Percentiles rank a stretch among this genome's conserved stretches.
phyloP scores from a whole-genome alignment of 306 rosid species.

The Quercus agrifolia region DNA sequence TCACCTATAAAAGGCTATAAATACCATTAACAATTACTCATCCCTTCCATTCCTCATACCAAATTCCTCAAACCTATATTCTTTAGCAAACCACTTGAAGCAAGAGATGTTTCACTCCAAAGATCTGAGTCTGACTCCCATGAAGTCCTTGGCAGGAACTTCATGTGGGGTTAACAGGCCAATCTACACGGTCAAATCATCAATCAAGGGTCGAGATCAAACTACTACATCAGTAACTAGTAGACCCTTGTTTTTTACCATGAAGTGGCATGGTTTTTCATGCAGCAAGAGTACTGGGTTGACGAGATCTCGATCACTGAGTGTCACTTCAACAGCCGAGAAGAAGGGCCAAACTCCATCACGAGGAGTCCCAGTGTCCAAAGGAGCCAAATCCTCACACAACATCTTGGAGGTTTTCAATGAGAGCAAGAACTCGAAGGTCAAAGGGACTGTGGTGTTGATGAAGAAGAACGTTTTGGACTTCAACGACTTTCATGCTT shows the following conservation, averaged over 20 bases:
- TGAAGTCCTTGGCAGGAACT: not conserved
- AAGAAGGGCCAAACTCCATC: not conserved
- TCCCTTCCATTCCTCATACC: not conserved
- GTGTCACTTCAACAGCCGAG: not conserved
- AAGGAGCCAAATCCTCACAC: not conserved
- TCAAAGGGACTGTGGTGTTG: constrained; percentile 30
- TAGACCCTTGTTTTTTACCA: not conserved
- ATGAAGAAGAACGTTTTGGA: constrained; percentile 41
- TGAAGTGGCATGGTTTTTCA: not conserved
- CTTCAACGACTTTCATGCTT: constrained; percentile 26
- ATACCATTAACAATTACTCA: not conserved
- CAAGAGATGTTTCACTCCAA: not conserved
- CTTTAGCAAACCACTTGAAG: not conserved
- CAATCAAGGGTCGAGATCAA: not conserved
- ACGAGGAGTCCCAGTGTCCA: not conserved
- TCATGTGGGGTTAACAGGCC: not conserved
- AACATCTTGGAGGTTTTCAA: not conserved
- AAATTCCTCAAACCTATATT: not conserved
- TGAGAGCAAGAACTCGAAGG: not conserved
- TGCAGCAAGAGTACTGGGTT: too few species aligned
- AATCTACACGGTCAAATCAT: not conserved
- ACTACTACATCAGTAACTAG: not conserved
- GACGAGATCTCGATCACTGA: not conserved
- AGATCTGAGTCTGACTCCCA: not conserved
- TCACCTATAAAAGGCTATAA: not conserved